These are phyloP conservation scores for Madurella fahalii DNA, from an alignment of 2,329 filamentous ascomycete species.

Conservation along the genomic window DNA sequence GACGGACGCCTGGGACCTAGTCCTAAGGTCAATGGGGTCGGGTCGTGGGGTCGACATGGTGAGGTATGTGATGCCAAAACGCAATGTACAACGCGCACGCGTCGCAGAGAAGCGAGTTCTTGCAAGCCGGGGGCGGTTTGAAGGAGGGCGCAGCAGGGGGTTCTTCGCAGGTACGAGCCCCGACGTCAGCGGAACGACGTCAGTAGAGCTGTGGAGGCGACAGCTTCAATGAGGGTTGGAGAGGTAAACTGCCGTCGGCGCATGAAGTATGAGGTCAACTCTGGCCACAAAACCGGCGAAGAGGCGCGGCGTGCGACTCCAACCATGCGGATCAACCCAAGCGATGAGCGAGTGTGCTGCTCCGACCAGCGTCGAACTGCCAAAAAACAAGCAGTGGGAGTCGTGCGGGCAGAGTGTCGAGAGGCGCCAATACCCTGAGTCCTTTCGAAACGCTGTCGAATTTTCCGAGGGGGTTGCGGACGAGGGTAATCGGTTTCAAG, in stretches of 20 bases:
- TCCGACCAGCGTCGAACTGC: neutral
- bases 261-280: constrained; percentile 30
- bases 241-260: constrained; percentile 12
- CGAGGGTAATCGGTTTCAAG: constrained; percentile 17
- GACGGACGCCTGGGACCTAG: constrained; percentile 51
- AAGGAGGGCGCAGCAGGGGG: neutral
- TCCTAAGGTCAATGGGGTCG: constrained; percentile 56
- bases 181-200: constrained; percentile 9
- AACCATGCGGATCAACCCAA: constrained; percentile 19
- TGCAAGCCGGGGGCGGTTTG: neutral
- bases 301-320: constrained; percentile 9
- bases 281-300: constrained; percentile 18
- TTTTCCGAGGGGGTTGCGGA: constrained; percentile 11
- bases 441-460: constrained; percentile 18
- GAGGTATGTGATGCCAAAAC: constrained; percentile 7
- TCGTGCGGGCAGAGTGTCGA: constrained; percentile 6
- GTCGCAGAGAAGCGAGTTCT: neutral
- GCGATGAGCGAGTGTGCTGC: constrained; percentile 9
- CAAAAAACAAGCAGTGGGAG: constrained; percentile 1
- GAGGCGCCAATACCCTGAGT: constrained; percentile 6
- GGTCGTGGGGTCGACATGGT: constrained; percentile 53
- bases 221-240: constrained; percentile 4
- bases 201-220: constrained; percentile 2
- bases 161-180: neutral
- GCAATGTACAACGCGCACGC: constrained; percentile 2